A percentile compares a stretch with the other conserved stretches of the same genome.
These are phyloP conservation scores for Ottelia alismoides DNA, from an alignment of 106 monocot species.

Conservation along the genomic window DNA sequence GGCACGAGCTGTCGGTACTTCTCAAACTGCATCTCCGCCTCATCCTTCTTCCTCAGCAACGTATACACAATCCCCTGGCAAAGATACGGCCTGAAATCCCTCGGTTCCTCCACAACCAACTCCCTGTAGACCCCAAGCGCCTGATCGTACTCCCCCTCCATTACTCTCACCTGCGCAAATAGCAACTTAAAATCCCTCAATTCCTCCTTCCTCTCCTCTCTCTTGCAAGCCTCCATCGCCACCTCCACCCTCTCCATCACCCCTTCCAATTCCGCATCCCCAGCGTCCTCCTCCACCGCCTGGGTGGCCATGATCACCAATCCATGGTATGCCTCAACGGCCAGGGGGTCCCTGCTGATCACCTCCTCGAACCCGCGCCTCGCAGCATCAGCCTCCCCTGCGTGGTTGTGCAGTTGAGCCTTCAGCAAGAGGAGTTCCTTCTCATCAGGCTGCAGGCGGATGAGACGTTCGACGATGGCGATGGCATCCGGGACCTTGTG, in stretches of 20 bases:
- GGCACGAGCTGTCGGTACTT: conserved; percentile 66
- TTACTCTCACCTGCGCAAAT: conserved; percentile 51
- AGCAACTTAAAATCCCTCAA: conserved; percentile 72
- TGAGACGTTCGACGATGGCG: conserved; percentile 35
- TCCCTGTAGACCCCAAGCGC: conserved; percentile 52
- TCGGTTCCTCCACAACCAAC: conserved; percentile 60
- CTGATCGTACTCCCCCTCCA: conserved; percentile 43
- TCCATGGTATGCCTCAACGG: conserved; percentile 83
- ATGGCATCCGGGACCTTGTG: conserved; percentile 42
- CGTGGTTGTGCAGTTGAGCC: conserved; percentile 48
- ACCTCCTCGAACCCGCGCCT: conserved; percentile 57
- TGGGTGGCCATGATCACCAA: conserved; percentile 44
- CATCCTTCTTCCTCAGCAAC: conserved; percentile 47
- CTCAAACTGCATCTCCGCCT: conserved; percentile 69
- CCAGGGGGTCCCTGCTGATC: conserved; percentile 36
- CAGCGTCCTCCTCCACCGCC: conserved; percentile 1
- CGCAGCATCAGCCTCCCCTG: conserved; percentile 31
- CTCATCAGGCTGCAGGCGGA: conserved; percentile 40
- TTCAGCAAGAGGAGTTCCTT: conserved; percentile 48
- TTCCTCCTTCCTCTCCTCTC: conserved; percentile 39
- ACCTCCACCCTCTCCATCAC: conserved; percentile 31
- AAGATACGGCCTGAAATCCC: conserved; percentile 75
- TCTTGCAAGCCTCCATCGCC: conserved; percentile 46
- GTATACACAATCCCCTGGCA: conserved; percentile 72
- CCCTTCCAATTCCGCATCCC: conserved; percentile 16